Percentiles rank a stretch among this genome's conserved stretches.
phyloP scores from a whole-genome alignment of 306 rosid genomes.

The Potentilla sterilis region DNA sequence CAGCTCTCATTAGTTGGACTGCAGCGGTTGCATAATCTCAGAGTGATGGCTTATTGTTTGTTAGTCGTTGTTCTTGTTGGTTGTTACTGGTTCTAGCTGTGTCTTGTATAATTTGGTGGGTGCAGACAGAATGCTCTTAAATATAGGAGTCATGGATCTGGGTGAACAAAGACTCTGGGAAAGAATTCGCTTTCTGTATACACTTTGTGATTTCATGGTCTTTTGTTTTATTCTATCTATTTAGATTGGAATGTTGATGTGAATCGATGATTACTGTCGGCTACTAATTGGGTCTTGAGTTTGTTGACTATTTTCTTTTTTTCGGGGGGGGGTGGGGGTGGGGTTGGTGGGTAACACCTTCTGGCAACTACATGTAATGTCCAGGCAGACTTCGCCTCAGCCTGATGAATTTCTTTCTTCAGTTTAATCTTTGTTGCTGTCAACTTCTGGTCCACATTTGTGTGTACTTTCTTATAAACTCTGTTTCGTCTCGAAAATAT shows the following conservation, averaged over 20 bases:
- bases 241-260: too few relatives aligned
- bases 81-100: background rate
- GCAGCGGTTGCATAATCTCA: background rate
- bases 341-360: too few relatives aligned
- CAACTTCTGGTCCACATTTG: background rate
- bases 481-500: background rate
- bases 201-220: too few relatives aligned
- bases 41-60: background rate
- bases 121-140: background rate
- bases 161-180: too few relatives aligned
- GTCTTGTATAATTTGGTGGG: background rate
- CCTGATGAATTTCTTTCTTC: background rate
- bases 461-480: background rate
- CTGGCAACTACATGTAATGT: too few relatives aligned
- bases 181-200: too few relatives aligned
- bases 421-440: background rate
- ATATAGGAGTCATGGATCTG: background rate
- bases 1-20: background rate
- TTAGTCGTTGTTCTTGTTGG: background rate
- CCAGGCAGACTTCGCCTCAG: too few relatives aligned
- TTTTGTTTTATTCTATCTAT: too few relatives aligned
- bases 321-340: too few relatives aligned
- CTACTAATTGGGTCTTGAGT: background rate
- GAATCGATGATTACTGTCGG: background rate
- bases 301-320: too few relatives aligned